These are phyloP conservation scores for Erysiphe neolycopersici DNA, from an alignment of 2,329 filamentous ascomycete genomes.

Conservation along the genomic window DNA sequence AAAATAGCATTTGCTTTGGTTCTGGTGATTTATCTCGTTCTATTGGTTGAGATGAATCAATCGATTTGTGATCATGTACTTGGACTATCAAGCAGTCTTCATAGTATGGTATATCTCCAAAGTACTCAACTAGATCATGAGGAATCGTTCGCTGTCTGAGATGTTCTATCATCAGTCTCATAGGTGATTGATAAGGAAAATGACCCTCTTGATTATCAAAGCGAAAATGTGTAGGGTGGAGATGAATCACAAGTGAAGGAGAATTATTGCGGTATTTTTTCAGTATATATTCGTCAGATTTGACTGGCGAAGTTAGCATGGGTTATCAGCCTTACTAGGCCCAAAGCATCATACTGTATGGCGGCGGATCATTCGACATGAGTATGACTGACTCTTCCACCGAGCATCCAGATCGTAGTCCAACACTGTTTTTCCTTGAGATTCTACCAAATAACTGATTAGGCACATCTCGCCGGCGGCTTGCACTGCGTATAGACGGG, in stretches of 20 bases:
- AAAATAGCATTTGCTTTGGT: conserved; percentile 42
- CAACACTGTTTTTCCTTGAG: conserved; percentile 22
- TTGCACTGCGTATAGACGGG: conserved; percentile 22
- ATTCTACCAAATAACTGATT: conserved; percentile 20
- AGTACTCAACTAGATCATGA: conserved; percentile 63
- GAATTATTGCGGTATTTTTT: conserved; percentile 45
- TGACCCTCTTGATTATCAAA: conserved; percentile 88
- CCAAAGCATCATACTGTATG: conserved; percentile 20
- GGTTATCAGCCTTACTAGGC: background rate
- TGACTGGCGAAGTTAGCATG: conserved; percentile 23
- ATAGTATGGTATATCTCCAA: conserved; percentile 60
- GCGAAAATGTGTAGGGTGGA: conserved; percentile 64
- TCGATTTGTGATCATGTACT: conserved; percentile 63
- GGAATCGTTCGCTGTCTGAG: conserved; percentile 52
- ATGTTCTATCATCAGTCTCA: conserved; percentile 56
- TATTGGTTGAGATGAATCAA: conserved; percentile 31
- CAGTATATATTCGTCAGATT: conserved; percentile 54
- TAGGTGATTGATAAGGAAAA: conserved; percentile 77
- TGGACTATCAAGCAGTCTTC: conserved; percentile 89
- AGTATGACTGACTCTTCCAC: conserved; percentile 17
- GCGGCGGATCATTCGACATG: conserved; percentile 20
- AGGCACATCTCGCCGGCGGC: conserved; percentile 30
- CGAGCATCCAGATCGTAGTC: conserved; percentile 22
- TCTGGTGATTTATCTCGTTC: conserved; percentile 30
- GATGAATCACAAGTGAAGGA: conserved; percentile 65